A percentile compares a stretch with the other conserved stretches of the same genome.
Conservation (phyloP, 257 asterid species). For the Oldenlandia corymbosa region DNA sequence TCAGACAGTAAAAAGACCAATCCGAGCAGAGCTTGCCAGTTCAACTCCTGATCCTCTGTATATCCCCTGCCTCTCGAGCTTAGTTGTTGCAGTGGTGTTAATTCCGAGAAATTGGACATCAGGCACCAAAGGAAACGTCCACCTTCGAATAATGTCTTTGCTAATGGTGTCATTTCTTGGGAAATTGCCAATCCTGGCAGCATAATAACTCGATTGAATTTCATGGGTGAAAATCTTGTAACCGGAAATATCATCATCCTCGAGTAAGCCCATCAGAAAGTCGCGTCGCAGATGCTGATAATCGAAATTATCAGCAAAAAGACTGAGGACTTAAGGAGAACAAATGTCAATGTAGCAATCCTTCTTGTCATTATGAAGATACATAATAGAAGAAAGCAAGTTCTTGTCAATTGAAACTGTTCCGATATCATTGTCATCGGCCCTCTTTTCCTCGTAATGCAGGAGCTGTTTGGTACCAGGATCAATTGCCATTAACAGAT, state of each 20-base stretch:
- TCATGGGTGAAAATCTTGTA: conserved; percentile 90
- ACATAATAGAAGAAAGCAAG: conserved; percentile 50
- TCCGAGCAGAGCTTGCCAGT: conserved; percentile 62
- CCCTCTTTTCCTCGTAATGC: conserved; percentile 78
- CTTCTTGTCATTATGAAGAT: conserved; percentile 92
- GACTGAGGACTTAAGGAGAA: conserved; percentile 88
- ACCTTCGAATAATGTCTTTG: conserved; percentile 88
- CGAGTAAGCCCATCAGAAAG: conserved; percentile 89
- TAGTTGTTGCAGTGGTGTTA: conserved; percentile 42
- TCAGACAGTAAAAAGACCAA: conserved; percentile 78
- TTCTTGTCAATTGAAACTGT: conserved; percentile 62
- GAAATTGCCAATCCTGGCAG: conserved; percentile 86
- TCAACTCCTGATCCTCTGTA: conserved; percentile 71
- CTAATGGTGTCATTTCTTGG: conserved; percentile 88
- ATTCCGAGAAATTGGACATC: conserved; percentile 67
- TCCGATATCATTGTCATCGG: too few species aligned
- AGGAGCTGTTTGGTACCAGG: conserved; percentile 84
- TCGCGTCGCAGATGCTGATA: conserved; percentile 96
- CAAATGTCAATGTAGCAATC: conserved; percentile 97
- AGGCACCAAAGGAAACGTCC: conserved; percentile 98
- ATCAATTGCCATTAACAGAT: conserved; percentile 82
- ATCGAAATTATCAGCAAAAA: conserved; percentile 94
- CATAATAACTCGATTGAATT: conserved; percentile 89
- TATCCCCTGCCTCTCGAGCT: conserved; percentile 71
- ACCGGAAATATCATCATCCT: conserved; percentile 98